A percentile compares a stretch with the other conserved stretches of the same genome.
Conservation (phyloP, 2,329 filamentous ascomycete species). For the Polytolypa hystricis region DNA sequence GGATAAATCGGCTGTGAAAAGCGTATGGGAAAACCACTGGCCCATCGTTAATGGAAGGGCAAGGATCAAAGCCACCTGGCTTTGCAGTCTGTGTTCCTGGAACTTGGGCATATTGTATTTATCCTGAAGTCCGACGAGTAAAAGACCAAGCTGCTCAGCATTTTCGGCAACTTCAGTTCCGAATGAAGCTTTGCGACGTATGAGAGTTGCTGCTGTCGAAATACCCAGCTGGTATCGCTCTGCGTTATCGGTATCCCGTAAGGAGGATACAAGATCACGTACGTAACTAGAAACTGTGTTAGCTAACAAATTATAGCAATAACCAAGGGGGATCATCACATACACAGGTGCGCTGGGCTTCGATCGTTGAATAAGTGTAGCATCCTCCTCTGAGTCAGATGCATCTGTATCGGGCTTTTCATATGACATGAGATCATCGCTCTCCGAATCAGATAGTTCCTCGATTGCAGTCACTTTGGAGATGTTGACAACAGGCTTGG, state of each 20-base stretch:
- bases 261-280: slow-evolving; percentile 65
- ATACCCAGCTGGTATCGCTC: slow-evolving; percentile 75
- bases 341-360: slow-evolving; percentile 72
- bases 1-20: slow-evolving; percentile 88
- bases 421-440: slow-evolving; percentile 64
- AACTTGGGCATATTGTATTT: slow-evolving; percentile 75
- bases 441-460: slow-evolving; percentile 52
- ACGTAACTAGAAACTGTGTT: slow-evolving; percentile 50
- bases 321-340: slow-evolving; percentile 16
- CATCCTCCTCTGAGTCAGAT: slow-evolving; percentile 88
- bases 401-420: slow-evolving; percentile 77
- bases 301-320: slow-evolving; percentile 7
- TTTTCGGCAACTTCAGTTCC: slow-evolving; percentile 82
- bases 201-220: slow-evolving; percentile 63
- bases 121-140: slow-evolving; percentile 72
- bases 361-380: slow-evolving; percentile 71
- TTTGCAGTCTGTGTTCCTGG: slow-evolving; percentile 61
- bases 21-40: slow-evolving; percentile 71
- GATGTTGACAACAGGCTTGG: slow-evolving; percentile 5
- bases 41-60: slow-evolving; percentile 68
- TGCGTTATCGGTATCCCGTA: slow-evolving; percentile 72
- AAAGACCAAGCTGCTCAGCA: slow-evolving; percentile 63
- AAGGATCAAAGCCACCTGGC: slow-evolving; percentile 70
- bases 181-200: slow-evolving; percentile 78
- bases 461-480: slow-evolving; percentile 47